phyloP scores from a whole-genome alignment of 306 rosid genomes.

The Acacia melanoxylon region DNA sequence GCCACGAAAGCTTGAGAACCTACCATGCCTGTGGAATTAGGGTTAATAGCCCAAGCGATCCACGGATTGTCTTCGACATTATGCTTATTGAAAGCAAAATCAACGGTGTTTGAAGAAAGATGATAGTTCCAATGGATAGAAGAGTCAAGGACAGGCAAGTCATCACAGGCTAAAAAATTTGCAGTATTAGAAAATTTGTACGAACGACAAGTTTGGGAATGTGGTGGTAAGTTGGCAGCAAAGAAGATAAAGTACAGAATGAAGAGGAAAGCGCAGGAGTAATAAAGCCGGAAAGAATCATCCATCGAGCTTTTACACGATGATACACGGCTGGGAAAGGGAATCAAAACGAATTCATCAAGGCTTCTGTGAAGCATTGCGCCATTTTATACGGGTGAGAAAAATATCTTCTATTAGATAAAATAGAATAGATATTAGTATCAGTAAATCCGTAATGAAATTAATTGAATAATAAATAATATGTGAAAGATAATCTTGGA shows the following conservation, averaged over 20 bases:
- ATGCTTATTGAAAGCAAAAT: slow-evolving; percentile 36
- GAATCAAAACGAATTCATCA: neutral
- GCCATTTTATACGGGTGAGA: too few relatives aligned
- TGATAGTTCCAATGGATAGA: slow-evolving; percentile 39
- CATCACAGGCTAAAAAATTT: slow-evolving; percentile 25
- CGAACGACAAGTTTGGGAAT: neutral
- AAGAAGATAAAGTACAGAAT: neutral
- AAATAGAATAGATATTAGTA: too few relatives aligned
- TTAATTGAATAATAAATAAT: too few relatives aligned
- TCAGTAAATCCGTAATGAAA: too few relatives aligned
- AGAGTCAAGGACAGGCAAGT: slow-evolving; percentile 30
- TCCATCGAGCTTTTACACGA: slow-evolving; percentile 1
- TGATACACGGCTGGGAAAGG: neutral
- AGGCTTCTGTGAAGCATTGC: too few relatives aligned
- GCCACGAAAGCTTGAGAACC: slow-evolving; percentile 44
- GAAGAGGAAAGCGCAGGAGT: neutral
- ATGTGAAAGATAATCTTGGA: too few relatives aligned
- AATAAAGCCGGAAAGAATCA: neutral
- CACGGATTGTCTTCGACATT: slow-evolving; percentile 16
- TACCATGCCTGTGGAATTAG: slow-evolving; percentile 42
- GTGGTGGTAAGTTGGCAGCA: neutral
- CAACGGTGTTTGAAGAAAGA: neutral
- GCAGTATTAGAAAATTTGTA: slow-evolving; percentile 1
- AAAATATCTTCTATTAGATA: too few relatives aligned
- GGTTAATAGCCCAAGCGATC: slow-evolving; percentile 56